Conservation (phyloP, 495 filamentous ascomycete genomes). For the Penicillium coffeae region DNA sequence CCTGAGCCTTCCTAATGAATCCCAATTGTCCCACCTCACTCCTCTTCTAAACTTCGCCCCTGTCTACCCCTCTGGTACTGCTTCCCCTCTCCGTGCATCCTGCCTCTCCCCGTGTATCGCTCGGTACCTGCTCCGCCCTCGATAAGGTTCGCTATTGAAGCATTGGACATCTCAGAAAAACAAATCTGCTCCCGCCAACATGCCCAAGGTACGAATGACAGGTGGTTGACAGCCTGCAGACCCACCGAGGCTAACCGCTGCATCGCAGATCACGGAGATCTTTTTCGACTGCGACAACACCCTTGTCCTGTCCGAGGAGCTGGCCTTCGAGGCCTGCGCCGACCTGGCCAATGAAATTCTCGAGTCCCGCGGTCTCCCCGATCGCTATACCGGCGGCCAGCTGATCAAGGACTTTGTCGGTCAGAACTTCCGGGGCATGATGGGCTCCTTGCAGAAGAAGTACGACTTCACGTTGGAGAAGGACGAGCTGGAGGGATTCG, state of each 20-base stretch:
- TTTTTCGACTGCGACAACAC: constrained; percentile 99
- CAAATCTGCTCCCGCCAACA: constrained; percentile 19
- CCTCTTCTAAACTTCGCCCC: not conserved
- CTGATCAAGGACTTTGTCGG: constrained; percentile 90
- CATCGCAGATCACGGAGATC: constrained; percentile 65
- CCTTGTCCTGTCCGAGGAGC: constrained; percentile 83
- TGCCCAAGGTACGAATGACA: constrained; percentile 41
- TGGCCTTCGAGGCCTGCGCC: constrained; percentile 93
- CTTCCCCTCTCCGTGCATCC: not conserved
- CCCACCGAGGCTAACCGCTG: constrained; percentile 18
- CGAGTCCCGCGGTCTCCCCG: constrained; percentile 55
- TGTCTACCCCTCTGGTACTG: not conserved
- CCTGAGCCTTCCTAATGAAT: not conserved
- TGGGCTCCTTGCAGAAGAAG: constrained; percentile 69
- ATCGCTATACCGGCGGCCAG: constrained; percentile 73
- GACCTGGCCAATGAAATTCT: constrained; percentile 91
- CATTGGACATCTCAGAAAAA: constrained; percentile 2
- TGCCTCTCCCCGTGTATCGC: not conserved
- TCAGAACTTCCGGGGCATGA: constrained; percentile 95
- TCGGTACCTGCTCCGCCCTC: not conserved
- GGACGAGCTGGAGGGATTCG: constrained; percentile 72
- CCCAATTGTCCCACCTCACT: not conserved
- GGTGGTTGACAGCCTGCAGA: not conserved
- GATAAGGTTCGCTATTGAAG: not conserved
- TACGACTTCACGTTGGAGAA: constrained; percentile 64